These are phyloP conservation scores for Boletus rubescentipes DNA, from an alignment of 768 basidiomycete species.

Conservation along the genomic window DNA sequence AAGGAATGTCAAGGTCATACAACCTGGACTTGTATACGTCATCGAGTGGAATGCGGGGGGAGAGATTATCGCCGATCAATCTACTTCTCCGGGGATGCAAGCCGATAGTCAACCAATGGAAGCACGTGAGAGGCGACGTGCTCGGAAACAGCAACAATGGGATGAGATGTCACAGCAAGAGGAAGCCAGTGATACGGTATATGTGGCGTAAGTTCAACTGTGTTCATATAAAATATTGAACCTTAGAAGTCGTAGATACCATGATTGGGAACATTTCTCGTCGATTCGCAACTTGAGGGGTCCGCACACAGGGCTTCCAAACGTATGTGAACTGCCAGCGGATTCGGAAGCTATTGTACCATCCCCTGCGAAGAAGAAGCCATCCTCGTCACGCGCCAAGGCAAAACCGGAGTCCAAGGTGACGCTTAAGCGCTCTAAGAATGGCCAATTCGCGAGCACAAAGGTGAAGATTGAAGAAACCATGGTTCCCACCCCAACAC, in stretches of 20 bases:
- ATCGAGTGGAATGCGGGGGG: slow-evolving; percentile 76
- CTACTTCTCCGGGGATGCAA: slow-evolving; percentile 28
- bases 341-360: slow-evolving; percentile 31
- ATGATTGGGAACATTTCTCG: slow-evolving; percentile 95
- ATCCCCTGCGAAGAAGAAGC: slow-evolving; percentile 36
- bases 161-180: slow-evolving; percentile 23
- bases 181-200: slow-evolving; percentile 48
- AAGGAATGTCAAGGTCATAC: slow-evolving; percentile 87
- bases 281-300: slow-evolving; percentile 87
- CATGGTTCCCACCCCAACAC: slow-evolving; percentile 25
- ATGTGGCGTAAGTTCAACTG: slow-evolving; percentile 74
- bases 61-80: slow-evolving; percentile 35
- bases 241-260: slow-evolving; percentile 52
- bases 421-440: slow-evolving; percentile 18
- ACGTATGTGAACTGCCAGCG: slow-evolving; percentile 51
- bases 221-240: slow-evolving; percentile 4
- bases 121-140: slow-evolving; percentile 45
- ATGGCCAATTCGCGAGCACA: slow-evolving; percentile 21
- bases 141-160: slow-evolving; percentile 38
- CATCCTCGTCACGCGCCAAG: slow-evolving; percentile 32
- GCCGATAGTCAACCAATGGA: slow-evolving; percentile 26
- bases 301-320: slow-evolving; percentile 75
- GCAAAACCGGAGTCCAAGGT: slow-evolving; percentile 24
- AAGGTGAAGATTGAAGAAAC: slow-evolving; percentile 25
- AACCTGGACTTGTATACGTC: slow-evolving; percentile 88